Percentiles rank a stretch among this genome's conserved stretches.
These are phyloP conservation scores for Hypholoma sublateritium DNA, from an alignment of 768 basidiomycete genomes.

Conservation along the genomic window DNA sequence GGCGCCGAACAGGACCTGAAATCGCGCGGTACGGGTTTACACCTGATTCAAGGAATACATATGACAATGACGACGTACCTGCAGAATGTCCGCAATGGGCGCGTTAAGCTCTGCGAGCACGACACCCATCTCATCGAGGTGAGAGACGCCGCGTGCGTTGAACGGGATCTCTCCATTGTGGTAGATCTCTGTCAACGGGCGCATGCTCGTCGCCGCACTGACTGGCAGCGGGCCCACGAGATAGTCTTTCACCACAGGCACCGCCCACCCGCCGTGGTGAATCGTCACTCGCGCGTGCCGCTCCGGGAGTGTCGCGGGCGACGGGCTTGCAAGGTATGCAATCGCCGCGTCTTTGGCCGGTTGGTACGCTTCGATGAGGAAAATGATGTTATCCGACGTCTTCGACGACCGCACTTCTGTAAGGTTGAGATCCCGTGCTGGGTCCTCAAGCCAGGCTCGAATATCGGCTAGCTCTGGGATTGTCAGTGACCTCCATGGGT, in stretches of 20 bases:
- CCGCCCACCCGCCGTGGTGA: conserved; percentile 42
- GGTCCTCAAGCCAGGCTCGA: conserved; percentile 43
- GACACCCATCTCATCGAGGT: conserved; percentile 26
- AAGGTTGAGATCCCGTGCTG: conserved; percentile 46
- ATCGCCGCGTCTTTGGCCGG: conserved; percentile 50
- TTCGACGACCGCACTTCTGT: conserved; percentile 27
- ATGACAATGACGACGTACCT: conserved; percentile 33
- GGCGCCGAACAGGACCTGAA: conserved; percentile 50
- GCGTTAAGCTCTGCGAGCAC: conserved; percentile 34
- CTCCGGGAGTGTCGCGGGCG: conserved; percentile 25
- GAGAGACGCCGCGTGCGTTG: conserved; percentile 45
- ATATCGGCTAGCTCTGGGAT: conserved; percentile 42
- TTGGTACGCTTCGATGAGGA: conserved; percentile 46
- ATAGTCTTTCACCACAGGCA: conserved; percentile 51
- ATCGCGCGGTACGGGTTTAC: neutral
- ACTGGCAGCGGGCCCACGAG: conserved; percentile 60
- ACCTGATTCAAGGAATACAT: neutral
- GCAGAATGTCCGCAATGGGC: conserved; percentile 37
- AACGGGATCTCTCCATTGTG: conserved; percentile 49
- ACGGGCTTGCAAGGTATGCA: conserved; percentile 40
- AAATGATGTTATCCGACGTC: conserved; percentile 50
- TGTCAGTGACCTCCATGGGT: conserved; percentile 54
- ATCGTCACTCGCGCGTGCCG: conserved; percentile 50
- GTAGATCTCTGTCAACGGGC: conserved; percentile 49
- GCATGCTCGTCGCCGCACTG: conserved; percentile 34